Evolutionary conservation across 1,284 basidiomycete species (phyloP).

Genomic region (Golubevia pallescens): DNA sequence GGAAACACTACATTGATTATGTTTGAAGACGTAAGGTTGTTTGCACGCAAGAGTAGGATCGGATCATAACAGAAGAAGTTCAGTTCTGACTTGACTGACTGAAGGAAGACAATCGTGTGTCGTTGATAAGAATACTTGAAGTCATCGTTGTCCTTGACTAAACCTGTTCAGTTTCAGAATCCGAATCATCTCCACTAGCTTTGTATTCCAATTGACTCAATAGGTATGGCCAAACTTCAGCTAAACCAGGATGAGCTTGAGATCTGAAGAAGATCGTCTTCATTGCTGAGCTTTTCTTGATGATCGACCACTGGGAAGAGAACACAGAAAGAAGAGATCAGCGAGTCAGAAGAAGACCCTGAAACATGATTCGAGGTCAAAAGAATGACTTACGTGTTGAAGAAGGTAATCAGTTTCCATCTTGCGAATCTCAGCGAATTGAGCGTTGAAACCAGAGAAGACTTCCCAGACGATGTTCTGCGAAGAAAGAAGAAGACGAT

Average conservation of each 20-base stretch:
- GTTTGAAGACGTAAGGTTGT: no score
- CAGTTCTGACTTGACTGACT: no score
- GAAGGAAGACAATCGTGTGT: no score
- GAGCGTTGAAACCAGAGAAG: conserved; percentile 41
- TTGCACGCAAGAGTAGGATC: no score
- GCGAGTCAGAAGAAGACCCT: no score
- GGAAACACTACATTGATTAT: no score
- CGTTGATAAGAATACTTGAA: no score
- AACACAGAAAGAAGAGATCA: no score
- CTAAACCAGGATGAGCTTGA: conserved; percentile 41
- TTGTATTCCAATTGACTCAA: conserved; percentile 41
- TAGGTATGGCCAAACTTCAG: conserved; percentile 47
- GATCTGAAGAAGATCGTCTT: conserved; percentile 41
- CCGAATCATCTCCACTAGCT: conserved; percentile 2
- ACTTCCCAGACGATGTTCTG: conserved; percentile 52
- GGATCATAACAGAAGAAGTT: no score
- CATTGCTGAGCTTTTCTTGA: conserved; percentile 47
- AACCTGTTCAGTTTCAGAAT: background rate
- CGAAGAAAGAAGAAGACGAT: no score
- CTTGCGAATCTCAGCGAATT: conserved; percentile 37
- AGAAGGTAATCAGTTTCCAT: conserved; percentile 1
- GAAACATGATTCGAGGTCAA: no score
- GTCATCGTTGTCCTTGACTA: conserved; percentile 6
- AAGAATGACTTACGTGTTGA: no score
- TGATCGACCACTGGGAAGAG: conserved; percentile 29